A percentile compares a stretch with the other conserved stretches of the same genome.
Conservation (phyloP, 768 basidiomycete species). For the Mycena floridula region DNA sequence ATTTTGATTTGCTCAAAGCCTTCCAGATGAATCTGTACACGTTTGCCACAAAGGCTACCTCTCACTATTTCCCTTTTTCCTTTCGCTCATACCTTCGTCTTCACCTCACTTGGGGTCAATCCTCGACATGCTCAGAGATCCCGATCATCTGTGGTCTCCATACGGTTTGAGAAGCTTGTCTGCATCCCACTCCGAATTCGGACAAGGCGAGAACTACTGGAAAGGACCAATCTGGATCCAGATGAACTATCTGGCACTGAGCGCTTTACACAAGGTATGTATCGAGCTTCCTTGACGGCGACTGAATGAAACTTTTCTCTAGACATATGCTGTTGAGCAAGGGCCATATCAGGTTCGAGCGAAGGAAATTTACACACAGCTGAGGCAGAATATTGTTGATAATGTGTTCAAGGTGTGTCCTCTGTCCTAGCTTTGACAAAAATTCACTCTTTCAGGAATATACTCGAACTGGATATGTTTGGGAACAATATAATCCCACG, state of each 20-base stretch:
- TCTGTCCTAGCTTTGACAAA: not conserved
- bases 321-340: conserved; percentile 72
- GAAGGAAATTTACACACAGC: conserved; percentile 68
- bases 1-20: not conserved
- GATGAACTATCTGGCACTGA: conserved; percentile 90
- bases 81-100: conserved; percentile 67
- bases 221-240: conserved; percentile 95
- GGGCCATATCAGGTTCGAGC: conserved; percentile 83
- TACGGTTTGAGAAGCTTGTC: conserved; percentile 88
- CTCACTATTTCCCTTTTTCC: conserved; percentile 89
- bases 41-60: conserved; percentile 92
- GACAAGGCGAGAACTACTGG: conserved; percentile 95
- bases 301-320: not conserved
- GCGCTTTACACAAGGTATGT: conserved; percentile 69
- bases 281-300: too few species aligned
- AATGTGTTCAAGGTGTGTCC: conserved; percentile 64
- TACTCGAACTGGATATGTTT: conserved; percentile 87
- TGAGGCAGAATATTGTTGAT: conserved; percentile 77
- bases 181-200: conserved; percentile 84
- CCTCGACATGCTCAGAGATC: conserved; percentile 73
- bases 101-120: conserved; percentile 81
- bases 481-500: conserved; percentile 91
- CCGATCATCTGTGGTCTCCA: conserved; percentile 85
- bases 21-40: conserved; percentile 81
- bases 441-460: conserved; percentile 57